A percentile compares a stretch with the other conserved stretches of the same genome.
Evolutionary conservation across 495 filamentous ascomycete genomes (phyloP).

Genomic region (Filosporella fistucella): DNA sequence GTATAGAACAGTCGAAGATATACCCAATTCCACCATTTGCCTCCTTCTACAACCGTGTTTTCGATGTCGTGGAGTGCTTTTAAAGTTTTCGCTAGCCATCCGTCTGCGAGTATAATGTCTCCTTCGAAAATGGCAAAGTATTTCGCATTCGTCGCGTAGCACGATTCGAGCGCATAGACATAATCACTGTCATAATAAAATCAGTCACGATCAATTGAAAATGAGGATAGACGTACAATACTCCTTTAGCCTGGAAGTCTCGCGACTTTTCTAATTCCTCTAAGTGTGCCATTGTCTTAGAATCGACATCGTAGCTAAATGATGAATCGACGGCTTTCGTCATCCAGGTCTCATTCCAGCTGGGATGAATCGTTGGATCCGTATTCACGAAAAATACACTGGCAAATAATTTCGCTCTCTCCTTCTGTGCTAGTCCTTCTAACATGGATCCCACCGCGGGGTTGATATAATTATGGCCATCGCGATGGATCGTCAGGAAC

Average conservation of each 20-base stretch:
- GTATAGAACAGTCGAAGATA: slow-evolving; percentile 47
- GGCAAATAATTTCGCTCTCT: slow-evolving; percentile 27
- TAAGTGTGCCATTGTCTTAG: slow-evolving; percentile 16
- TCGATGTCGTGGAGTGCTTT: slow-evolving; percentile 31
- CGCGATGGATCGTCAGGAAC: slow-evolving; percentile 30
- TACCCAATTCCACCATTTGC: slow-evolving; percentile 33
- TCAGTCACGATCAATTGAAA: too few species aligned
- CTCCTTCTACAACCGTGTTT: slow-evolving; percentile 25
- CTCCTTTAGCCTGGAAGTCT: slow-evolving; percentile 27
- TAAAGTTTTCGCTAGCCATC: slow-evolving; percentile 39
- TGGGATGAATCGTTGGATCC: slow-evolving; percentile 5
- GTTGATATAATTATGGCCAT: slow-evolving; percentile 30
- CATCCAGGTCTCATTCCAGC: slow-evolving; percentile 8
- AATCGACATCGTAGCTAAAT: slow-evolving; percentile 20
- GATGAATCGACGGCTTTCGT: slow-evolving; percentile 17
- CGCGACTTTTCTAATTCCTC: slow-evolving; percentile 19
- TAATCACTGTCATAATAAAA: slow-evolving; percentile 30
- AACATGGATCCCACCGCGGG: slow-evolving; percentile 32
- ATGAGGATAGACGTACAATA: slow-evolving; percentile 26
- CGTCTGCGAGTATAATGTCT: slow-evolving; percentile 41
- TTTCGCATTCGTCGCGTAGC: slow-evolving; percentile 31
- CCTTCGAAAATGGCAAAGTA: slow-evolving; percentile 46
- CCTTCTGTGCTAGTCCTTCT: slow-evolving; percentile 29
- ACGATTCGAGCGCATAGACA: slow-evolving; percentile 35
- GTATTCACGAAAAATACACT: slow-evolving; percentile 33